These are phyloP conservation scores for Beauveria asiatica DNA, from an alignment of 2,329 filamentous ascomycete genomes.

Conservation along the genomic window DNA sequence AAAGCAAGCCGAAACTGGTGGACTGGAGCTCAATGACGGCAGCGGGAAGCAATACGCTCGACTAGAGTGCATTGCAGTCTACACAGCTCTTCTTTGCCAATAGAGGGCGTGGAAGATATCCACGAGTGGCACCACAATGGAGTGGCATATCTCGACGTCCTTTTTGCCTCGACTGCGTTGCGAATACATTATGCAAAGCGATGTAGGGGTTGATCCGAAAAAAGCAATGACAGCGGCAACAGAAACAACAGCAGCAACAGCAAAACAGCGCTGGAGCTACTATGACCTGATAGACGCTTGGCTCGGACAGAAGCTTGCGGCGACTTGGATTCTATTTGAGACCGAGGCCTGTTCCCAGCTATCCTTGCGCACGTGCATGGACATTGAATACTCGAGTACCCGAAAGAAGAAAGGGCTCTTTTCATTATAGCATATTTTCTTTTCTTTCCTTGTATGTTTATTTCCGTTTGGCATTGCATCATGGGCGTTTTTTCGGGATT, in stretches of 20 bases:
- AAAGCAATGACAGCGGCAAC: neutral
- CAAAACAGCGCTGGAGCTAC: neutral
- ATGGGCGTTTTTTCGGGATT: slow-evolving; percentile 1
- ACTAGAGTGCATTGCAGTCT: no score
- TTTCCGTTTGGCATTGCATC: slow-evolving; percentile 2
- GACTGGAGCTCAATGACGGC: neutral
- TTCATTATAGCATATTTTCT: neutral
- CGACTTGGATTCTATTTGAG: neutral
- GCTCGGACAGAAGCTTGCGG: neutral
- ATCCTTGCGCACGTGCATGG: neutral
- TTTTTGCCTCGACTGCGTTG: no score
- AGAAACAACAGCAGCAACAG: neutral
- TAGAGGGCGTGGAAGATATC: no score
- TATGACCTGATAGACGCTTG: no score
- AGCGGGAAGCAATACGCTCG: neutral
- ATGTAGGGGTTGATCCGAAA: neutral
- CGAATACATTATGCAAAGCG: no score
- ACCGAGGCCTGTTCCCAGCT: neutral
- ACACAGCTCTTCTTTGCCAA: no score
- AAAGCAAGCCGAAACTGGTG: neutral
- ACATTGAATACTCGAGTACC: neutral
- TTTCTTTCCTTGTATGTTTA: neutral
- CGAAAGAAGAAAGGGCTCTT: neutral
- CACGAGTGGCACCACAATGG: no score
- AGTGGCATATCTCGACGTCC: no score